Conservation (phyloP, 768 basidiomycete species). For the Piloderma croceum region DNA sequence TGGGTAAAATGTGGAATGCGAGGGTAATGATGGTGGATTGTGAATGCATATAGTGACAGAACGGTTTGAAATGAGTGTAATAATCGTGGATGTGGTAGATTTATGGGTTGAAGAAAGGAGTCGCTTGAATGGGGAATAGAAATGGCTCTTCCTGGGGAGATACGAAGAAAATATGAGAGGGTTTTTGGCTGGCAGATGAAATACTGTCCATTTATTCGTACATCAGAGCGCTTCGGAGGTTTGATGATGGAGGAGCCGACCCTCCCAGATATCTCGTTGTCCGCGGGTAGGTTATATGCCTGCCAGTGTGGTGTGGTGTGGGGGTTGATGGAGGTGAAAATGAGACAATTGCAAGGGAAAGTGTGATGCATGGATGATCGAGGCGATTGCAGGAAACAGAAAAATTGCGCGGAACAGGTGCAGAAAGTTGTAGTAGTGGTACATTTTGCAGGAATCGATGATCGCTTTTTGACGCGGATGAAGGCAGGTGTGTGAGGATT, state of each 20-base stretch:
- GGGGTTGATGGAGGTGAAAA: slow-evolving; percentile 18
- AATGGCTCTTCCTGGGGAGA: slow-evolving; percentile 4
- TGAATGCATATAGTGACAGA: slow-evolving; percentile 54
- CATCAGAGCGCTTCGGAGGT: slow-evolving; percentile 10
- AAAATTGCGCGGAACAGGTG: slow-evolving; percentile 48
- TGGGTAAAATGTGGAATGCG: slow-evolving; percentile 32
- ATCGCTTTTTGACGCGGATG: slow-evolving; percentile 46
- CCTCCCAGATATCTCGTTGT: neutral
- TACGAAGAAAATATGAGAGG: slow-evolving; percentile 8
- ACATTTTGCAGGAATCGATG: slow-evolving; percentile 68
- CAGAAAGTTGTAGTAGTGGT: slow-evolving; percentile 59
- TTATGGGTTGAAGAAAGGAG: slow-evolving; percentile 18
- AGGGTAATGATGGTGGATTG: slow-evolving; percentile 42
- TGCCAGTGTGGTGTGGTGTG: neutral
- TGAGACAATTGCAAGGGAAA: slow-evolving; percentile 60
- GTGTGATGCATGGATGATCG: slow-evolving; percentile 61
- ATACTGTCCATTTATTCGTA: slow-evolving; percentile 22
- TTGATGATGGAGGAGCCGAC: slow-evolving; percentile 1
- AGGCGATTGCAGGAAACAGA: slow-evolving; percentile 55
- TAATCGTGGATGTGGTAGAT: slow-evolving; percentile 29
- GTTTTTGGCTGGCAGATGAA: slow-evolving; percentile 13
- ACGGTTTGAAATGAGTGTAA: slow-evolving; percentile 36
- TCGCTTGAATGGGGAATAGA: slow-evolving; percentile 16
- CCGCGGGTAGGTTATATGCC: neutral
- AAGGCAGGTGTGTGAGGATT: slow-evolving; percentile 29